Evolutionary conservation across 1,284 basidiomycete genomes (phyloP), one percentile per base, ranked within the genome.

Genomic region (Leccinum pachyderme): DNA sequence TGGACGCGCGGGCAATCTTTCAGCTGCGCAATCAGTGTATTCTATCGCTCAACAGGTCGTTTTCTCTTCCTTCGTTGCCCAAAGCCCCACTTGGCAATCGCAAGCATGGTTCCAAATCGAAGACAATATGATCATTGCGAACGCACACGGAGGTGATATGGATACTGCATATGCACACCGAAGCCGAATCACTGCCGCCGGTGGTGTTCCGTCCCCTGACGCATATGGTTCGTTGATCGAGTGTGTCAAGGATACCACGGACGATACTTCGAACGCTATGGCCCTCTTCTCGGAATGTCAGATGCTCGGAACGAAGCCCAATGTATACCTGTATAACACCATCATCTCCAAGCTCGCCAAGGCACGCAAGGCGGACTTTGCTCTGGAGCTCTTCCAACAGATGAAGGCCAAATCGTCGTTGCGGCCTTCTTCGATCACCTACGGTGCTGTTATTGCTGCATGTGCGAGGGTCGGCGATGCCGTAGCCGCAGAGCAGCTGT

Each of bases 391-490:
- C 56, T 97, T 98, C 79, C 80, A 86, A 52, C 79, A 86, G 63
- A 93, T 94, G 86, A 93, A 92, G 78, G 78, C 81, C 51, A 73
- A 72, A 39, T 54, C 64, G 3, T 76, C 81, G 7, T 65, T 95
- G 28, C 69, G 72, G 7, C 91, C 95, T 0, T 87, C 87, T 22
- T 91, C 89, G 3, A 93, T 99, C 59, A 98, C 96, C 0, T 99
- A 96, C 67, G 97, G 96, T 24, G 92, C 96, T 12, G 82, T 98
- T 58, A 97, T 99, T 67, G 89, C 89, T 55, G 96, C 95, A 1
- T 98, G 93, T 72, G 93, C 91, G 35, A 84, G 95, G 55, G 95
- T 97, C 7, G 96, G 97, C 4, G 95, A 99, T 71, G 84, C 86
- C 18, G 76, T 80, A 18, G 86, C 87, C 1, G 97, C 97, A 1